Evolutionary conservation across 148 eudicot species (phyloP).

Genomic region (Vaccinium corymbosum): DNA sequence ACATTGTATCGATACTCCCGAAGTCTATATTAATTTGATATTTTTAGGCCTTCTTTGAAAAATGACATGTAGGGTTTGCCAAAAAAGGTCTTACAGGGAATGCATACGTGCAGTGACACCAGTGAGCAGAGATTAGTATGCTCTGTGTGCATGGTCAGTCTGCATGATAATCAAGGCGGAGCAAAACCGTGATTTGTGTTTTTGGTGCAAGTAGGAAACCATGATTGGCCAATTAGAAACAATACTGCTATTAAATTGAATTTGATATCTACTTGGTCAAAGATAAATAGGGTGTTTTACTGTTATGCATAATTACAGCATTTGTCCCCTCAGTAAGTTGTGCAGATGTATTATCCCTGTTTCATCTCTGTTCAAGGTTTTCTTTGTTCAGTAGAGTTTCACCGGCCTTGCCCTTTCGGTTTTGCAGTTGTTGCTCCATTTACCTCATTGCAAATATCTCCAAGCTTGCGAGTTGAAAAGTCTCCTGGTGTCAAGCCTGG

Average conservation of each 20-base stretch:
- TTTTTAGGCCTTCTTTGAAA: background rate
- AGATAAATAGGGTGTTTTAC: background rate
- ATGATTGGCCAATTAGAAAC: background rate
- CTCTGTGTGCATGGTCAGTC: background rate
- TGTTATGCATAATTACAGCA: background rate
- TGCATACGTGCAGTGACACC: background rate
- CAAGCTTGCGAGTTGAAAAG: slow-evolving; percentile 39
- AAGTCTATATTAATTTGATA: background rate
- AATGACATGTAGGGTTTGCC: background rate
- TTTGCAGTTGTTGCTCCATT: slow-evolving; percentile 55
- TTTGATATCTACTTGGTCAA: background rate
- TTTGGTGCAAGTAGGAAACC: background rate
- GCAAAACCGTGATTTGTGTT: background rate
- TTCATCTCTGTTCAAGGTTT: background rate
- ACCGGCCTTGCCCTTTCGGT: slow-evolving; percentile 11
- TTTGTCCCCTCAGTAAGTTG: background rate
- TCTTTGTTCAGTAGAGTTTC: background rate
- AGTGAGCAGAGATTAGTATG: background rate
- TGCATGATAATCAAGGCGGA: background rate
- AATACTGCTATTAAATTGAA: background rate
- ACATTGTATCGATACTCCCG: background rate
- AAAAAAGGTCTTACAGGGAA: background rate
- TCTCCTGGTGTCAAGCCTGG: slow-evolving; percentile 74
- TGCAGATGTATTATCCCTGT: background rate
- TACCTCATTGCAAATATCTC: slow-evolving; percentile 38